Percentiles rank a stretch among this genome's conserved stretches.
Conservation (phyloP, 2,329 filamentous ascomycete species). For the Paracamarosporium sp. region DNA sequence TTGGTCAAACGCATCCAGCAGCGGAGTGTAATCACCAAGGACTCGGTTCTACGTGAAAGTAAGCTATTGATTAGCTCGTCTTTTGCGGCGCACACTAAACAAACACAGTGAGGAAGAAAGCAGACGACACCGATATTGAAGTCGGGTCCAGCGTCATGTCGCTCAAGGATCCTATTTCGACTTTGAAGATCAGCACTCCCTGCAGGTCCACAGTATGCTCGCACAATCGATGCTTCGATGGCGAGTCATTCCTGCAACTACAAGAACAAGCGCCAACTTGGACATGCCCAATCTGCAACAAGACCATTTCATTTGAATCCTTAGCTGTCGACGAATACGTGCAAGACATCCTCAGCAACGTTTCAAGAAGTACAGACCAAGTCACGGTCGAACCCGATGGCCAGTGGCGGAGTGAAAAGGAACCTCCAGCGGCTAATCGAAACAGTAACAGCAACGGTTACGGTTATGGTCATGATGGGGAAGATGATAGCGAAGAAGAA, state of each 20-base stretch:
- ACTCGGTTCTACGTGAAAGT: slow-evolving; percentile 85
- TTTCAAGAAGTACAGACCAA: slow-evolving; percentile 74
- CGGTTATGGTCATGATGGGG: slow-evolving; percentile 42
- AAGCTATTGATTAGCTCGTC: slow-evolving; percentile 40
- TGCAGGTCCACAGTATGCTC: slow-evolving; percentile 81
- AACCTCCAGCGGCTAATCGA: slow-evolving; percentile 43
- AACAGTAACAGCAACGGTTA: slow-evolving; percentile 43
- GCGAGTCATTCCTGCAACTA: slow-evolving; percentile 86
- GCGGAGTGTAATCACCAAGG: slow-evolving; percentile 77
- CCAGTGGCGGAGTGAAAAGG: slow-evolving; percentile 67
- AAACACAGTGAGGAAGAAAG: slow-evolving; percentile 74
- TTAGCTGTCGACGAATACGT: slow-evolving; percentile 94
- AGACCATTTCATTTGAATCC: slow-evolving; percentile 77
- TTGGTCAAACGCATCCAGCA: slow-evolving; percentile 72
- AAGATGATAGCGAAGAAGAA: slow-evolving; percentile 53
- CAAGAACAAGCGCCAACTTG: slow-evolving; percentile 97
- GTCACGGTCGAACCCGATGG: slow-evolving; percentile 91
- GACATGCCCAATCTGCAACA: slow-evolving; percentile 94
- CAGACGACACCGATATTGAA: slow-evolving; percentile 86
- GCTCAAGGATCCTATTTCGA: slow-evolving; percentile 90
- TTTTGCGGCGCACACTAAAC: slow-evolving; percentile 11
- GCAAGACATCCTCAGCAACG: slow-evolving; percentile 80
- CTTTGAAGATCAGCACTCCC: slow-evolving; percentile 78
- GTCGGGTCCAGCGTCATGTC: slow-evolving; percentile 88
- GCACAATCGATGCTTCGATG: slow-evolving; percentile 96